phyloP scores from a whole-genome alignment of 2,329 filamentous ascomycete species.

The Apiospora pterosperma region DNA sequence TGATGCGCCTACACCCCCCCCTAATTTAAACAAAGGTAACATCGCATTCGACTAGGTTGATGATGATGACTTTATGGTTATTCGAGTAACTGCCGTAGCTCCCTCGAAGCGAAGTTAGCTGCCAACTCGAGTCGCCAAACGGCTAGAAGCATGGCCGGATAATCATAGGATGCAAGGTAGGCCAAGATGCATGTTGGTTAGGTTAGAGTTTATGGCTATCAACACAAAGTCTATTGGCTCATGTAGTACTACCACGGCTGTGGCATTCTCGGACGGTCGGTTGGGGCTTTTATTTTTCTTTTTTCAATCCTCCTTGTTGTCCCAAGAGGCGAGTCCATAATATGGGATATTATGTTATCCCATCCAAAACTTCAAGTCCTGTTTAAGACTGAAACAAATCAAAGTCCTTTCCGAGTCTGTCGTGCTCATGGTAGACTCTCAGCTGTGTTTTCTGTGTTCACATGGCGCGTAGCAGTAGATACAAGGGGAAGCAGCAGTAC shows the following conservation, averaged over 20 bases:
- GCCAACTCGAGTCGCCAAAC: neutral
- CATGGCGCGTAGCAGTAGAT: neutral
- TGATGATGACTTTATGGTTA: neutral
- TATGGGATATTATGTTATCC: neutral
- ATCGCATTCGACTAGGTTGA: neutral
- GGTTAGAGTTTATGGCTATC: neutral
- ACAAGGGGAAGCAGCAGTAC: too few relatives aligned
- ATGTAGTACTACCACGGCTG: neutral
- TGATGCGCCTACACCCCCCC: neutral
- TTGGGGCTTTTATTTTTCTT: neutral
- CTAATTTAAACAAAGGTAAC: neutral
- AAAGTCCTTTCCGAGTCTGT: neutral
- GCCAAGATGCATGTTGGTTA: neutral
- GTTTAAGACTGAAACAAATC: slow-evolving; percentile 1
- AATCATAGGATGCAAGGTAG: neutral
- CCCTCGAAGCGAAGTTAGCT: neutral
- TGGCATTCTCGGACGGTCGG: neutral
- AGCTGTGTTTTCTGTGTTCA: neutral
- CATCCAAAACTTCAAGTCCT: neutral
- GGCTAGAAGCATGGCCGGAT: neutral
- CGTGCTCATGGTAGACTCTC: neutral
- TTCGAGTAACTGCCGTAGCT: neutral
- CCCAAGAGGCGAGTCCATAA: neutral
- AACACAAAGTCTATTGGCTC: neutral
- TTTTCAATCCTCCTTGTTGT: neutral